Evolutionary conservation across 2,329 filamentous ascomycete genomes (phyloP).

Genomic region (Gyromitra esculenta): DNA sequence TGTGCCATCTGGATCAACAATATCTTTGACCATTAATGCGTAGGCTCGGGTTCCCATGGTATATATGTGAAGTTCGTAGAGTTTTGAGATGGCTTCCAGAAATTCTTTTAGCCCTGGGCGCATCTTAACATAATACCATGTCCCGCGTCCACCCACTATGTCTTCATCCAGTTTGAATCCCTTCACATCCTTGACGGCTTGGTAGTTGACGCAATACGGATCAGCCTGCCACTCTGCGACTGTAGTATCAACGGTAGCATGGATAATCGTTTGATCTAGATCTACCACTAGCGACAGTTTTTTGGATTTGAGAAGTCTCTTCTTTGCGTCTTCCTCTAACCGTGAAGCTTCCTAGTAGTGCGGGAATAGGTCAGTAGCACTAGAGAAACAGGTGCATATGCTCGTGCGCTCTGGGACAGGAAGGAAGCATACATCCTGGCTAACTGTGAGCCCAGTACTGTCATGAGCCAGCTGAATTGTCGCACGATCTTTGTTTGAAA

Average conservation of each 20-base stretch:
- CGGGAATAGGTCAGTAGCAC: constrained; percentile 25
- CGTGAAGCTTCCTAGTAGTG: constrained; percentile 72
- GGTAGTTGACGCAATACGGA: constrained; percentile 86
- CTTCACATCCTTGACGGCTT: constrained; percentile 86
- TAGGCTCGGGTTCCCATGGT: constrained; percentile 99
- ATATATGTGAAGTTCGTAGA: constrained; percentile 97
- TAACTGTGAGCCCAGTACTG: constrained; percentile 86
- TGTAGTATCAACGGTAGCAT: constrained; percentile 95
- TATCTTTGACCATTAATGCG: constrained; percentile 86
- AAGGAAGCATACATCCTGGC: constrained; percentile 65
- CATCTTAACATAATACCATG: constrained; percentile 98
- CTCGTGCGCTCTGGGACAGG: background rate
- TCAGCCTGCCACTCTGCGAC: constrained; percentile 95
- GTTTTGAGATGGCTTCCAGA: constrained; percentile 76
- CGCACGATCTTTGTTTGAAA: constrained; percentile 81
- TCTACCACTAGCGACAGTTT: constrained; percentile 96
- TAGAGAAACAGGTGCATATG: constrained; percentile 12
- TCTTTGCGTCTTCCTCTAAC: constrained; percentile 86
- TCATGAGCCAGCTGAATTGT: constrained; percentile 96
- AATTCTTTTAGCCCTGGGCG: constrained; percentile 86
- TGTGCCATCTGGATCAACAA: constrained; percentile 88
- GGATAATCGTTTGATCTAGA: constrained; percentile 97
- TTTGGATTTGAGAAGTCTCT: constrained; percentile 78
- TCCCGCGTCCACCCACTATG: constrained; percentile 76
- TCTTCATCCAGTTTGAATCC: constrained; percentile 91